A percentile compares a stretch with the other conserved stretches of the same genome.
Conservation (phyloP, 768 basidiomycete genomes). For the Hypholoma fasciculare region DNA sequence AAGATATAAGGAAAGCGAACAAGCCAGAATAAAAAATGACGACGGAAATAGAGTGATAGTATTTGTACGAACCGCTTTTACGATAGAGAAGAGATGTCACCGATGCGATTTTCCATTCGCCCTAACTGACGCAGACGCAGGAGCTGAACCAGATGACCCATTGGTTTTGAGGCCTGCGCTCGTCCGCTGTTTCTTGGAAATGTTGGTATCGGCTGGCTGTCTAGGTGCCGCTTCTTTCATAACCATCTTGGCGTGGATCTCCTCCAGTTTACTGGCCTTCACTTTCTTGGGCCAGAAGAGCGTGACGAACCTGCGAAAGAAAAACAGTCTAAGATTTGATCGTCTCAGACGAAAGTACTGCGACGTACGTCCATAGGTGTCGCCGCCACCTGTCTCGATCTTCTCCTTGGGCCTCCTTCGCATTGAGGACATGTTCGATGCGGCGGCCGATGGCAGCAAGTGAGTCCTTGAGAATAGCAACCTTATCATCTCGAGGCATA, state of each 20-base stretch:
- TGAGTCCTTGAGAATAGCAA: slow-evolving; percentile 93
- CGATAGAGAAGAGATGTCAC: slow-evolving; percentile 29
- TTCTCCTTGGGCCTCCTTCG: slow-evolving; percentile 78
- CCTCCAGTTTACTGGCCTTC: slow-evolving; percentile 88
- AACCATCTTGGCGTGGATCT: slow-evolving; percentile 96
- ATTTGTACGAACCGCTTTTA: background rate
- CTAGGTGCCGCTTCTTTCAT: slow-evolving; percentile 79
- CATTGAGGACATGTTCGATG: slow-evolving; percentile 79
- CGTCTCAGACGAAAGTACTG: background rate
- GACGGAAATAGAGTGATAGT: slow-evolving; percentile 11
- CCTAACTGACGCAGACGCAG: slow-evolving; percentile 44
- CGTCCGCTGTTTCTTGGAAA: slow-evolving; percentile 61
- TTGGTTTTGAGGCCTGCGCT: slow-evolving; percentile 53
- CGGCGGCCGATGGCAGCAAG: slow-evolving; percentile 90
- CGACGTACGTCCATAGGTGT: slow-evolving; percentile 94
- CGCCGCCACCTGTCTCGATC: slow-evolving; percentile 87
- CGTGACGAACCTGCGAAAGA: slow-evolving; percentile 74
- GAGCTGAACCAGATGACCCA: slow-evolving; percentile 41
- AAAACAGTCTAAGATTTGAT: slow-evolving; percentile 9
- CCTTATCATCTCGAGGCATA: slow-evolving; percentile 94
- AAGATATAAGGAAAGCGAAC: slow-evolving; percentile 12
- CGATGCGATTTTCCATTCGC: slow-evolving; percentile 65
- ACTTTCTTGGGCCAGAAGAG: slow-evolving; percentile 99
- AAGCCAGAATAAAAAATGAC: slow-evolving; percentile 21
- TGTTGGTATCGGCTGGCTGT: slow-evolving; percentile 47